Evolutionary conservation across 139 green algal species (phyloP).

Genomic region (Chlorella sp.): DNA sequence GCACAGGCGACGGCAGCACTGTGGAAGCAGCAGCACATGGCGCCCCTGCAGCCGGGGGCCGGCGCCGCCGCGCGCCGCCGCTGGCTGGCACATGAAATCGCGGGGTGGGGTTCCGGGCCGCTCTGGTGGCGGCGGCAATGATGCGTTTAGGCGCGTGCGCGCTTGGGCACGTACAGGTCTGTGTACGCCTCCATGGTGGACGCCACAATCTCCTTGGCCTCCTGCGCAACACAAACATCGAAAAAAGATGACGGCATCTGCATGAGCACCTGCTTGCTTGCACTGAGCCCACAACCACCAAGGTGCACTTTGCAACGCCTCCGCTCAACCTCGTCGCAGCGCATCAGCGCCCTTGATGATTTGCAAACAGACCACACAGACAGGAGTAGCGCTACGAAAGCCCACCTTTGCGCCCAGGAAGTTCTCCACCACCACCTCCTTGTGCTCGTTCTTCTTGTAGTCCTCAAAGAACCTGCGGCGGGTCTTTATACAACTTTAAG

Average conservation of each 20-base stretch:
- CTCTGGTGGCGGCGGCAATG: no score
- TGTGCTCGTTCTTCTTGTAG: constrained; percentile 97
- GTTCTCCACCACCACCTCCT: constrained; percentile 91
- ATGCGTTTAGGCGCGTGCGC: constrained; percentile 23
- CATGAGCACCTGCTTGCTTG: no score
- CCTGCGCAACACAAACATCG: not conserved
- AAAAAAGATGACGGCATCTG: not conserved
- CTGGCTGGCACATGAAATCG: no score
- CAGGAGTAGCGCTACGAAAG: no score
- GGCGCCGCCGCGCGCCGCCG: no score
- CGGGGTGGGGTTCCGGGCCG: no score
- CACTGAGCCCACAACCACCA: no score
- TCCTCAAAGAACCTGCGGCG: constrained; percentile 94
- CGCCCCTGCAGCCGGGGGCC: no score
- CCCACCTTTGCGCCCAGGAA: constrained; percentile 78
- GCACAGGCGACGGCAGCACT: no score
- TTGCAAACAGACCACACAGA: no score
- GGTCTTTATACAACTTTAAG: no score
- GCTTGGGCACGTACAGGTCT: constrained; percentile 79
- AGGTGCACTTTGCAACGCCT: not conserved
- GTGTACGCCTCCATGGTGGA: constrained; percentile 67
- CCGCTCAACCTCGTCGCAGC: not conserved
- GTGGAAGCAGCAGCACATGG: no score
- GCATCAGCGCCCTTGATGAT: constrained; percentile 76
- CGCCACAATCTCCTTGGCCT: not conserved